phyloP scores from a whole-genome alignment of 2,329 filamentous ascomycete species.

The Penicillium oxalicum region DNA sequence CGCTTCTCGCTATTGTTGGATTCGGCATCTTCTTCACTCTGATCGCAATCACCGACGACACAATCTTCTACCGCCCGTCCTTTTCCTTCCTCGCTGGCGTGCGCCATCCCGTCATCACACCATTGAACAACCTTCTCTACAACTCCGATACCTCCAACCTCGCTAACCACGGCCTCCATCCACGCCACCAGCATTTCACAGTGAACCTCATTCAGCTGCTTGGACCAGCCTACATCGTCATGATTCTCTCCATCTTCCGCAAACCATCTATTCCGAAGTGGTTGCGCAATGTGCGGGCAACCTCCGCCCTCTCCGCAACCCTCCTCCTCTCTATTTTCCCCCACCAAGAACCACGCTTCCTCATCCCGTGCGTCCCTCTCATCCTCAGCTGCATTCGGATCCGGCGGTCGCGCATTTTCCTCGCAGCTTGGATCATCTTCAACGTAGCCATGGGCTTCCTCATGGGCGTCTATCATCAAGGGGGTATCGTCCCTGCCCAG shows the following conservation, averaged over 20 bases:
- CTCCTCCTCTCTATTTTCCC: conserved; percentile 42
- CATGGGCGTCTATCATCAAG: conserved; percentile 51
- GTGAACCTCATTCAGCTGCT: conserved; percentile 67
- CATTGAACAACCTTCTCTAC: conserved; percentile 71
- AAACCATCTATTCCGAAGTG: conserved; percentile 24
- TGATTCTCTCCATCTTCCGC: conserved; percentile 45
- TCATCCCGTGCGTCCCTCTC: conserved; percentile 48
- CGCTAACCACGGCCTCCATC: conserved; percentile 68
- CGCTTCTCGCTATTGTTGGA: conserved; percentile 57
- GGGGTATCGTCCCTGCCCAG: conserved; percentile 47
- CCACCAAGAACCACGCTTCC: conserved; percentile 50
- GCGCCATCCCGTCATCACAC: conserved; percentile 63
- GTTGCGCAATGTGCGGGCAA: conserved; percentile 36
- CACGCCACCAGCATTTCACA: conserved; percentile 69
- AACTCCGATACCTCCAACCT: conserved; percentile 66
- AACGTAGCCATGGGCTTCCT: conserved; percentile 44
- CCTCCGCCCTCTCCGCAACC: conserved; percentile 42
- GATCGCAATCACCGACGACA: conserved; percentile 75
- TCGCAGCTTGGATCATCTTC: conserved; percentile 44
- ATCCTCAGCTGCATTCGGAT: conserved; percentile 44
- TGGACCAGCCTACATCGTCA: conserved; percentile 60
- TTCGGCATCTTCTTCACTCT: conserved; percentile 63
- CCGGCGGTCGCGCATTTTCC: conserved; percentile 37
- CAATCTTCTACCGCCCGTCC: conserved; percentile 63
- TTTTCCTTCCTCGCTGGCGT: conserved; percentile 33